These are phyloP conservation scores for Polyporus arcularius DNA, from an alignment of 768 basidiomycete genomes.

Conservation along the genomic window DNA sequence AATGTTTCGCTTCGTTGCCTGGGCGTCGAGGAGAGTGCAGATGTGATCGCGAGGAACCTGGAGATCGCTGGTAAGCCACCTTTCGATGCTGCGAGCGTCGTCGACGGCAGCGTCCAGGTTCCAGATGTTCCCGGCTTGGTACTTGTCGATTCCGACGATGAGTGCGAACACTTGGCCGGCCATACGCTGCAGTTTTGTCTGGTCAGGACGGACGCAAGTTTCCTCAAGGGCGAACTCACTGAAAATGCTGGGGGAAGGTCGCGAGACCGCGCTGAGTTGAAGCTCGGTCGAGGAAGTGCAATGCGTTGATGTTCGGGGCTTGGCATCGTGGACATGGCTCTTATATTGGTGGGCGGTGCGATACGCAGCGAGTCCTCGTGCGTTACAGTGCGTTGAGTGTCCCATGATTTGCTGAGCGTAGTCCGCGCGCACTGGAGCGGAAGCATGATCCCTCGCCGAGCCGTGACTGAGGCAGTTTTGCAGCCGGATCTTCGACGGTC, in stretches of 20 bases:
- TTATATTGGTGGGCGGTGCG: neutral
- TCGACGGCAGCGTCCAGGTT: slow-evolving; percentile 66
- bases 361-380: neutral
- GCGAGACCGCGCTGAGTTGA: no score
- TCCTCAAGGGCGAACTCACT: neutral
- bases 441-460: neutral
- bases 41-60: slow-evolving; percentile 61
- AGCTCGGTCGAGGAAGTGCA: neutral
- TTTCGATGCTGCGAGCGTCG: slow-evolving; percentile 60
- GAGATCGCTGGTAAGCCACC: slow-evolving; percentile 57
- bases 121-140: slow-evolving; percentile 62
- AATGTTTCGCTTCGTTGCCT: slow-evolving; percentile 63
- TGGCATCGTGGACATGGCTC: neutral
- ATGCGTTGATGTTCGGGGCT: neutral
- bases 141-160: slow-evolving; percentile 68
- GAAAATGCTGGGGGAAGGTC: neutral
- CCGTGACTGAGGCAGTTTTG: neutral
- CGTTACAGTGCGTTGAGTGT: neutral
- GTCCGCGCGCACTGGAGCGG: neutral
- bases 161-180: slow-evolving; percentile 59
- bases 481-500: neutral
- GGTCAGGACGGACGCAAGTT: neutral
- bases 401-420: neutral
- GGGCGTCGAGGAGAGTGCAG: slow-evolving; percentile 53
- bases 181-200: slow-evolving; percentile 31